Evolutionary conservation across 768 basidiomycete genomes (phyloP).

Genomic region (Collybia nuda): DNA sequence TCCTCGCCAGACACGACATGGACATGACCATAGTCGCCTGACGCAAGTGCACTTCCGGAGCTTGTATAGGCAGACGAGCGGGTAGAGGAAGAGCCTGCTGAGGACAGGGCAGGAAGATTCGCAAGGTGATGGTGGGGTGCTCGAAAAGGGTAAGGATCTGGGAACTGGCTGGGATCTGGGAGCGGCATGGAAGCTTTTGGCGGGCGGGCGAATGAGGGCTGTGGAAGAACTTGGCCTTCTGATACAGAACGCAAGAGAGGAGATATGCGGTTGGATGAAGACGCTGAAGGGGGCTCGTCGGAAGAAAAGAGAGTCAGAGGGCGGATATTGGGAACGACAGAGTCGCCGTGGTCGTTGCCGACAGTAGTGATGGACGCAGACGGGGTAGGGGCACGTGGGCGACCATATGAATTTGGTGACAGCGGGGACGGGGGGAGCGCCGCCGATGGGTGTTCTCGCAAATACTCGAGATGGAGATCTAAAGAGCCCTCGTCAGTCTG

Average conservation of each 20-base stretch:
- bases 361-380: slow-evolving; percentile 19
- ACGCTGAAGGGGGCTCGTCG: slow-evolving; percentile 29
- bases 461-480: slow-evolving; percentile 24
- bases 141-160: slow-evolving; percentile 71
- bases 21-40: slow-evolving; percentile 63
- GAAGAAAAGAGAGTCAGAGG: slow-evolving; percentile 9
- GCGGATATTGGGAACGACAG: not conserved
- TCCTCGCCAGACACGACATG: slow-evolving; percentile 68
- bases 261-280: slow-evolving; percentile 41
- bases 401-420: slow-evolving; percentile 27
- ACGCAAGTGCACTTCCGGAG: slow-evolving; percentile 60
- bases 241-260: slow-evolving; percentile 23
- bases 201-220: slow-evolving; percentile 35
- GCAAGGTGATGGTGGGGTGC: slow-evolving; percentile 47
- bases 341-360: slow-evolving; percentile 5
- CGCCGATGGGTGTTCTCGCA: slow-evolving; percentile 27
- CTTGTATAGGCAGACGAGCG: slow-evolving; percentile 79
- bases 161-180: slow-evolving; percentile 67
- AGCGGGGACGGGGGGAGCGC: slow-evolving; percentile 30
- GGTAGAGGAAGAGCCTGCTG: slow-evolving; percentile 70
- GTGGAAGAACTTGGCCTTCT: slow-evolving; percentile 6
- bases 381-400: slow-evolving; percentile 40
- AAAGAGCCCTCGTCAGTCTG: slow-evolving; percentile 11
- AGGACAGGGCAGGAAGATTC: slow-evolving; percentile 61
- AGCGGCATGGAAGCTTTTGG: slow-evolving; percentile 42